Evolutionary conservation across 306 rosid species (phyloP), one percentile per base, ranked within the genome.

Genomic region (Trifolium subterraneum): DNA sequence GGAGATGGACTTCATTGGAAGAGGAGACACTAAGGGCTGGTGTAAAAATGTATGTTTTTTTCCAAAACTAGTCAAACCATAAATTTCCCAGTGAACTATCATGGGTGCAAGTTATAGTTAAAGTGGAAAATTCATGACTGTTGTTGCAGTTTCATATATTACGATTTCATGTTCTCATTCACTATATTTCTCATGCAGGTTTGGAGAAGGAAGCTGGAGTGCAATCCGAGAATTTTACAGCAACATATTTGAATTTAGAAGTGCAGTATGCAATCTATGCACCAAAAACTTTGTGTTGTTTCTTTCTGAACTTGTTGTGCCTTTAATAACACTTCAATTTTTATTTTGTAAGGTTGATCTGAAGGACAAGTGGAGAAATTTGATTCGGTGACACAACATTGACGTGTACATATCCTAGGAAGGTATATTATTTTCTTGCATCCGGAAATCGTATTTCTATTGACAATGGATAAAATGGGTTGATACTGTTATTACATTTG

Each of bases 301-400:
- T 77, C 41, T 65, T 65, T 52, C 7, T 38, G 60, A 73, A 23
- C 51, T 18, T 64, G 3, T 71, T 68, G 3, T 73, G 67, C 29
- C 36, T 25, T 23, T n/a, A 58, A 25, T 78, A 31, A 69, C 42
- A 74, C 68, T 38, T 7, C 10, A 25, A 64, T 79, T 38, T 64
- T 35, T 25, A 3, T 8, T 38, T 76, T 68, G 58, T 31, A 74
- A 91, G 98, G 98, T 88, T 70, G 96, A 94, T 88, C 75, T 94
- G 69, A 94, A 94, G 86, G 98, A 94, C 80, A 91, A 91, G 56
- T 94, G 97, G 98, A 82, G 97, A 79, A 94, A 91, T 70, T 74
- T 94, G 96, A 70, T 76, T 6, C 77, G 84, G 63, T 81, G 70
- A 64, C 58, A 18, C 8, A 5, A 61, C 67, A 47, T 73, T 31